Conservation (phyloP, 306 rosid species). For the Cicer bijugum region DNA sequence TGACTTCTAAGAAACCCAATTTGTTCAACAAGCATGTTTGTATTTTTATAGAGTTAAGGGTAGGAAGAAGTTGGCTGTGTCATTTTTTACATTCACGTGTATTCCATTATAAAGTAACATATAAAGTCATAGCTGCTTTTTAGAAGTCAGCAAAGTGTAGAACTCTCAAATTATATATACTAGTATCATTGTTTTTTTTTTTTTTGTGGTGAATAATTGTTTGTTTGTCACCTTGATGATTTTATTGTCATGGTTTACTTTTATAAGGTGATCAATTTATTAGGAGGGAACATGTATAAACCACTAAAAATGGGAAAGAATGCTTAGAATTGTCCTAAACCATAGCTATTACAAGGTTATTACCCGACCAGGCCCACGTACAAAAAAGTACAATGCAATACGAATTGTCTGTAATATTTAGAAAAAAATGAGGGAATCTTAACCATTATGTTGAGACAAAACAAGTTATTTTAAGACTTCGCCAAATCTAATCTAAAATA, state of each 20-base stretch:
- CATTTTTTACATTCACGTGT: conserved; percentile 63
- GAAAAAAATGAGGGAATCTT: no score
- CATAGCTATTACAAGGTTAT: conserved; percentile 22
- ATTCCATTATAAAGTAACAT: conserved; percentile 49
- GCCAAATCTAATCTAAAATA: no score
- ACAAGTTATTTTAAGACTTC: no score
- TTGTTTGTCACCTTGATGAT: conserved; percentile 32
- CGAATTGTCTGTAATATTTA: no score
- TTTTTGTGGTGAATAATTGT: conserved; percentile 43
- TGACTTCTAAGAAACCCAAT: conserved; percentile 48
- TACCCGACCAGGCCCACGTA: conserved; percentile 36
- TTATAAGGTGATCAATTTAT: conserved; percentile 1
- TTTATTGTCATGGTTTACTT: not conserved
- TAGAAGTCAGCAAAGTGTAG: conserved; percentile 41
- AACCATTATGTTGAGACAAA: no score
- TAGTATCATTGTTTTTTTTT: not conserved
- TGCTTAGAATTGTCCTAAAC: conserved; percentile 32
- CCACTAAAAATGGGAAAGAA: conserved; percentile 32
- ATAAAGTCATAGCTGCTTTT: conserved; percentile 43
- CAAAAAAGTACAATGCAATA: conserved; percentile 39
- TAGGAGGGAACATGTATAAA: conserved; percentile 1
- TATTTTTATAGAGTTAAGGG: conserved; percentile 50
- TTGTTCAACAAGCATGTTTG: conserved; percentile 37
- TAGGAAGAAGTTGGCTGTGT: conserved; percentile 46
- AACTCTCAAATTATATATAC: conserved; percentile 1